phyloP scores from a whole-genome alignment of 73 alveolate species.

The Blepharisma japonicum region DNA sequence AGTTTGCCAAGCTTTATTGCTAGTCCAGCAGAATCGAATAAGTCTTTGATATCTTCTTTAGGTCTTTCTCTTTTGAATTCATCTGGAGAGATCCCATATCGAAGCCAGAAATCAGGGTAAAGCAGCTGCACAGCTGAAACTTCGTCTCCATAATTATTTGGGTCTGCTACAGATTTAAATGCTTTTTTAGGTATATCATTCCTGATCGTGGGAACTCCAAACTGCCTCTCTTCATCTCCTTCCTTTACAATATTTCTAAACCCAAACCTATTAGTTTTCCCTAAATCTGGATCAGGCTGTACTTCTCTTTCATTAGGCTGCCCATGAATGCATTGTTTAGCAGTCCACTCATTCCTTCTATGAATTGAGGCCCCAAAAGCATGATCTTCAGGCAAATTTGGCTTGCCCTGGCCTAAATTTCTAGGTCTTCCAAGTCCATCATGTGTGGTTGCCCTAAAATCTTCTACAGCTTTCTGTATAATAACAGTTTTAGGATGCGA shows the following conservation, averaged over 20 bases:
- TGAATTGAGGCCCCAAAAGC: slow-evolving; percentile 69
- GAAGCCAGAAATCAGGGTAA: slow-evolving; percentile 78
- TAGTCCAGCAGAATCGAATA: slow-evolving; percentile 60
- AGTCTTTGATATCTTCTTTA: slow-evolving; percentile 49
- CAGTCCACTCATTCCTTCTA: slow-evolving; percentile 74
- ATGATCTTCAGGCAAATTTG: slow-evolving; percentile 44
- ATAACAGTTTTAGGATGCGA: slow-evolving; percentile 77
- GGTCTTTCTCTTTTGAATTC: slow-evolving; percentile 57
- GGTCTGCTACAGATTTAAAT: slow-evolving; percentile 74
- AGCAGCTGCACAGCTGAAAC: slow-evolving; percentile 81
- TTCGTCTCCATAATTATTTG: slow-evolving; percentile 87
- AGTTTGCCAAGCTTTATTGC: slow-evolving; percentile 54
- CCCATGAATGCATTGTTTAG: slow-evolving; percentile 81
- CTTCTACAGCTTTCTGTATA: slow-evolving; percentile 78
- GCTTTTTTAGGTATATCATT: slow-evolving; percentile 72
- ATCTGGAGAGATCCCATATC: slow-evolving; percentile 54
- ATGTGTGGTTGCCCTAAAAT: slow-evolving; percentile 63
- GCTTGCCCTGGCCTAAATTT: slow-evolving; percentile 69
- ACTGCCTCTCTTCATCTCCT: slow-evolving; percentile 67
- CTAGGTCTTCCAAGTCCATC: slow-evolving; percentile 78
- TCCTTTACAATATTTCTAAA: slow-evolving; percentile 60
- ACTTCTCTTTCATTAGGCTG: slow-evolving; percentile 66
- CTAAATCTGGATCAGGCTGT: slow-evolving; percentile 84
- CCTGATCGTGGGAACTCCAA: slow-evolving; percentile 88
- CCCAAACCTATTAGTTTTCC: slow-evolving; percentile 66